These are phyloP conservation scores for Neurospora hispaniola DNA, from an alignment of 495 filamentous ascomycete genomes.

Conservation along the genomic window DNA sequence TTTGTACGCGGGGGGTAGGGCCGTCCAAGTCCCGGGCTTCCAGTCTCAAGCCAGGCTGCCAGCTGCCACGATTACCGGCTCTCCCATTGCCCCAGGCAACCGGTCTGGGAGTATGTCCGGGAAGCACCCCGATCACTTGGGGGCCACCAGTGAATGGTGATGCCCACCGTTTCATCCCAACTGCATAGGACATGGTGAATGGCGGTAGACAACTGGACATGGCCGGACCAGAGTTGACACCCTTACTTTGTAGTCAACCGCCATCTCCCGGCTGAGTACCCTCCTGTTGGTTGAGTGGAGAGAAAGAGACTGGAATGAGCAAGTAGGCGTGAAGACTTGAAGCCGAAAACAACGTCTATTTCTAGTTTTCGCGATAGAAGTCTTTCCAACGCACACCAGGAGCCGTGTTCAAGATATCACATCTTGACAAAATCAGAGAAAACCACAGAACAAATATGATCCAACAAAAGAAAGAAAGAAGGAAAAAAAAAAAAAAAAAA, in stretches of 20 bases:
- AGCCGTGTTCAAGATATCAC: too few relatives aligned
- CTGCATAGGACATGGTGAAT: not conserved
- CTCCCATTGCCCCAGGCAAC: not conserved
- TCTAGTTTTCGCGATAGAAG: not conserved
- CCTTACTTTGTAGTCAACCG: not conserved
- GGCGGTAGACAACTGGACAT: not conserved
- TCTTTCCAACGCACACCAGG: too few relatives aligned
- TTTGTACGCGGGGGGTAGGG: not conserved
- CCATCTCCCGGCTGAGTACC: not conserved
- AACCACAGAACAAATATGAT: not conserved
- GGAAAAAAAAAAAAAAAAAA: too few relatives aligned
- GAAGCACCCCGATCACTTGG: too few relatives aligned
- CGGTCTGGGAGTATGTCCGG: not conserved
- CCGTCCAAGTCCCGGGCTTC: not conserved
- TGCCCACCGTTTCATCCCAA: not conserved
- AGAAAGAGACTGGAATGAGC: not conserved
- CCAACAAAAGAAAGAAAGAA: not conserved
- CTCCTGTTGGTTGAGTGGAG: not conserved
- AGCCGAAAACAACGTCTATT: not conserved
- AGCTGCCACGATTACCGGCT: not conserved
- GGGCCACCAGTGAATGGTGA: not conserved
- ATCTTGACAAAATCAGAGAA: not conserved
- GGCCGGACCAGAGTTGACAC: not conserved
- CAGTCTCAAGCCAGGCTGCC: not conserved
- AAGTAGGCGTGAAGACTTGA: not conserved